phyloP scores from a whole-genome alignment of 768 basidiomycete genomes.

The Boletus tylopilopsis region DNA sequence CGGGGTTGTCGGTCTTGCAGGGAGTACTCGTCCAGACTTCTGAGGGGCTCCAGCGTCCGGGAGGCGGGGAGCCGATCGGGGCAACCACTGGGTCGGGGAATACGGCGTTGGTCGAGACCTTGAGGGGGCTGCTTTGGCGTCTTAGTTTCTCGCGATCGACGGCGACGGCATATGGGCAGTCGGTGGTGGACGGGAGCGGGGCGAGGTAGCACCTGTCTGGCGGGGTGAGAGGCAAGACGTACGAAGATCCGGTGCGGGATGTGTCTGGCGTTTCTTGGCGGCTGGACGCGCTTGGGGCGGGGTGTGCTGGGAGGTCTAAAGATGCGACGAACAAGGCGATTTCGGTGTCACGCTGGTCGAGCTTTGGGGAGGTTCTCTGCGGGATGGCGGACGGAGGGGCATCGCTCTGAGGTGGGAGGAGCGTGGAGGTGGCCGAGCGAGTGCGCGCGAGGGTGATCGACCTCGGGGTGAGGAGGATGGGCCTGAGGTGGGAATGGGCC shows the following conservation, averaged over 20 bases:
- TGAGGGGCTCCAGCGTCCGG: conserved; percentile 11
- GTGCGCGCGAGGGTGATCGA: conserved; percentile 7
- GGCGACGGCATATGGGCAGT: conserved; percentile 16
- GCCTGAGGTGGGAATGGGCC: conserved; percentile 15
- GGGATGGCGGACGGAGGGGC: background rate
- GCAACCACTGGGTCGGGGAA: conserved; percentile 4
- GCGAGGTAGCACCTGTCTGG: conserved; percentile 23
- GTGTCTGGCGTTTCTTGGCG: conserved; percentile 10
- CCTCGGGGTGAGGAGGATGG: conserved; percentile 18
- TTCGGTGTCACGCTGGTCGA: conserved; percentile 11
- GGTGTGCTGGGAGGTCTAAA: background rate
- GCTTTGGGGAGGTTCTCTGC: conserved; percentile 19
- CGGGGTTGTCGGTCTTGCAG: conserved; percentile 2
- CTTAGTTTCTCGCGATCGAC: conserved; percentile 11
- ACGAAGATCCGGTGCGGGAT: background rate
- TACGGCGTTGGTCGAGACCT: conserved; percentile 4
- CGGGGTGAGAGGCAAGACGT: conserved; percentile 20
- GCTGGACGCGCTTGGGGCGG: background rate
- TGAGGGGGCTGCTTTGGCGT: conserved; percentile 22
- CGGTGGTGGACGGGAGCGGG: conserved; percentile 11
- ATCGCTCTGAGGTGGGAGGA: background rate
- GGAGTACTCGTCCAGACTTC: conserved; percentile 28
- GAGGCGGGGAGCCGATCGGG: conserved; percentile 8
- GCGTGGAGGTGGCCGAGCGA: conserved; percentile 15
- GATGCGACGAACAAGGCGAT: conserved; percentile 10